Conservation (phyloP, 495 filamentous ascomycete species). For the Acidomyces sp. region DNA sequence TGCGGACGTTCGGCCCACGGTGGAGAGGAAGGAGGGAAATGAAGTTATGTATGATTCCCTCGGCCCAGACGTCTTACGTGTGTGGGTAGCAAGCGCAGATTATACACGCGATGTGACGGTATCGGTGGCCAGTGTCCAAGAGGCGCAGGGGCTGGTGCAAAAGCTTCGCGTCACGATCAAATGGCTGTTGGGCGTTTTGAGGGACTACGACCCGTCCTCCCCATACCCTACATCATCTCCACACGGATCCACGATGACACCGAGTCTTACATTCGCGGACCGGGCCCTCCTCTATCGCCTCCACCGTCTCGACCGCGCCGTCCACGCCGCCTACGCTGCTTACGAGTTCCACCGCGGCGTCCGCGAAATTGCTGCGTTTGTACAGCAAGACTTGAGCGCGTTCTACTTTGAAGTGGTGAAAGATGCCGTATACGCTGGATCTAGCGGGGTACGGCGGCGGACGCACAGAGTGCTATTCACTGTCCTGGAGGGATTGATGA, state of each 20-base stretch:
- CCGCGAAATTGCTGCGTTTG: slow-evolving; percentile 59
- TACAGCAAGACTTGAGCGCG: slow-evolving; percentile 68
- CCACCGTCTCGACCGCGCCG: slow-evolving; percentile 42
- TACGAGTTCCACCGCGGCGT: slow-evolving; percentile 76
- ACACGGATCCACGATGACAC: slow-evolving; percentile 21
- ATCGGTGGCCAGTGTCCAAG: slow-evolving; percentile 57
- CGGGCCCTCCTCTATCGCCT: slow-evolving; percentile 68
- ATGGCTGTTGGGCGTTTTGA: slow-evolving; percentile 70
- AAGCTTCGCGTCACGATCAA: slow-evolving; percentile 82
- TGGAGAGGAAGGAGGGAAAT: no score
- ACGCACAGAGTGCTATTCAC: slow-evolving; percentile 57
- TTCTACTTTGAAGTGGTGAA: slow-evolving; percentile 91
- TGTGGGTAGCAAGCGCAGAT: slow-evolving; percentile 86
- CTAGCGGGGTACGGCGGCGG: slow-evolving; percentile 40
- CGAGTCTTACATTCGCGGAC: slow-evolving; percentile 39
- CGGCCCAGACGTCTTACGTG: slow-evolving; percentile 72
- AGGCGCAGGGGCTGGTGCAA: slow-evolving; percentile 58
- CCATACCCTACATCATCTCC: no score
- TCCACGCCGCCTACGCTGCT: slow-evolving; percentile 48
- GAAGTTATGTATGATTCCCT: slow-evolving; percentile 42
- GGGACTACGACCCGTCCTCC: slow-evolving; percentile 41
- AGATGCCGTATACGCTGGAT: slow-evolving; percentile 74
- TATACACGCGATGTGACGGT: slow-evolving; percentile 80
- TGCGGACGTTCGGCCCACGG: slow-evolving; percentile 3
- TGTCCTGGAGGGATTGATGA: slow-evolving; percentile 56